Evolutionary conservation across 2,329 filamentous ascomycete genomes (phyloP).

Genomic region (Fusarium sp.): DNA sequence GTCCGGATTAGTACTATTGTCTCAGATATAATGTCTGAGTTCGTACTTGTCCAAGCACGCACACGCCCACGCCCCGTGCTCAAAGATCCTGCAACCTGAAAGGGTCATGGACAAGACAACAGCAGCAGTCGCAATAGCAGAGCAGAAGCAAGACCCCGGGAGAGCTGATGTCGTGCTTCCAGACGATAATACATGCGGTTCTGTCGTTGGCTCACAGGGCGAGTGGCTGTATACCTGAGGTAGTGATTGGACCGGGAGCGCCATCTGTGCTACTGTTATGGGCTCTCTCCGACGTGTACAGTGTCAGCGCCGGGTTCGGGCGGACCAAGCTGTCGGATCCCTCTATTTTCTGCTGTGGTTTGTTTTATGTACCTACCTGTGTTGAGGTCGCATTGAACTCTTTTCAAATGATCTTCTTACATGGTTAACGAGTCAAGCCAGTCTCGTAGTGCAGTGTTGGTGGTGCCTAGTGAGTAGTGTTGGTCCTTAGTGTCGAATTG

Average conservation of each 20-base stretch:
- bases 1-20: slow-evolving; percentile 6
- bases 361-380: slow-evolving; percentile 22
- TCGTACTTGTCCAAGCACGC: background rate
- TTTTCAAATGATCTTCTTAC: slow-evolving; percentile 17
- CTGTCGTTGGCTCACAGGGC: slow-evolving; percentile 35
- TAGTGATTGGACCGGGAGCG: slow-evolving; percentile 30
- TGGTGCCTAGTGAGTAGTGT: slow-evolving; percentile 11
- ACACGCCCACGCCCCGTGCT: slow-evolving; percentile 17
- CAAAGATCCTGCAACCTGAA: slow-evolving; percentile 33
- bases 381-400: slow-evolving; percentile 27
- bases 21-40: slow-evolving; percentile 38
- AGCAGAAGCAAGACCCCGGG: slow-evolving; percentile 20
- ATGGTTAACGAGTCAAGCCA: slow-evolving; percentile 7
- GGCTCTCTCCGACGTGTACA: slow-evolving; percentile 32
- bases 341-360: slow-evolving; percentile 19
- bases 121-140: background rate
- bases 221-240: slow-evolving; percentile 33
- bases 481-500: slow-evolving; percentile 19
- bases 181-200: slow-evolving; percentile 39
- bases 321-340: slow-evolving; percentile 40
- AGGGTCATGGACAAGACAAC: background rate
- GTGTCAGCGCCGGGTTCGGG: slow-evolving; percentile 35
- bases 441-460: background rate
- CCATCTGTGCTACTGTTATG: slow-evolving; percentile 23
- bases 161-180: slow-evolving; percentile 26